Base-by-base conservation (phyloP, 148 eudicot species). In the Selenicereus undatus region DNA sequence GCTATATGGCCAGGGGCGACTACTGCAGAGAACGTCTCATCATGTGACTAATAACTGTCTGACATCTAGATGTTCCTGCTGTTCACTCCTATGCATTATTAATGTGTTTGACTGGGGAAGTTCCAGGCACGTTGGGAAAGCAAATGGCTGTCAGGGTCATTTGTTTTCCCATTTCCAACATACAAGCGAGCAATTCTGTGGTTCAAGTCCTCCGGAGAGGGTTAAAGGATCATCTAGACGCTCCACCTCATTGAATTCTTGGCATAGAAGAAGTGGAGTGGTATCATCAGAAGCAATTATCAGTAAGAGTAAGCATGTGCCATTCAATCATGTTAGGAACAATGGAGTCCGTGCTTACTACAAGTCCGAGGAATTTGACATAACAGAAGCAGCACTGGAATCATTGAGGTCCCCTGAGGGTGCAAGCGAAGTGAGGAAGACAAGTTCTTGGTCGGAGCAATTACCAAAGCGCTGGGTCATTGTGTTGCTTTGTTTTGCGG, bases 381-480 rank as follows among this genome's bases (percentile, higher is more conserved):
- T 86, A 79, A 86, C 93, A 48, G 97, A 88, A 76, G 54, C 85
- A 73, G 54, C 81, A 39, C 78, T 88, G 77, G 93, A 91, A 73
- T 81, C 97, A 36, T 81, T 93, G 74, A 80, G 88, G 76, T 73
- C 93, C 64, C 50, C 92, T 60, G 90, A 92, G 52, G 91, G 87
- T 29, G 78, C 83, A 64, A 76, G 86, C 76, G 98, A 93, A 83
- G 89, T 78, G 77, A 84, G 78, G 73, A 83, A 90, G 82, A 73
- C 72, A 77, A 78, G 75, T 71, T 86, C 89, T 82, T 89, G 88
- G 89, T 88, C 88, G 90, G 87, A 87, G 83, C 89, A 86, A 76
- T 81, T 95, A 74, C 98, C 98, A 74, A 96, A 92, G 85, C 95
- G 99, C 42, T 93, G 97, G 98, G 89, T 91, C 76, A 89, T 93